Evolutionary conservation across 2,329 filamentous ascomycete genomes (phyloP), one percentile per base, ranked within the genome.

Genomic region (Colletotrichum siamense): DNA sequence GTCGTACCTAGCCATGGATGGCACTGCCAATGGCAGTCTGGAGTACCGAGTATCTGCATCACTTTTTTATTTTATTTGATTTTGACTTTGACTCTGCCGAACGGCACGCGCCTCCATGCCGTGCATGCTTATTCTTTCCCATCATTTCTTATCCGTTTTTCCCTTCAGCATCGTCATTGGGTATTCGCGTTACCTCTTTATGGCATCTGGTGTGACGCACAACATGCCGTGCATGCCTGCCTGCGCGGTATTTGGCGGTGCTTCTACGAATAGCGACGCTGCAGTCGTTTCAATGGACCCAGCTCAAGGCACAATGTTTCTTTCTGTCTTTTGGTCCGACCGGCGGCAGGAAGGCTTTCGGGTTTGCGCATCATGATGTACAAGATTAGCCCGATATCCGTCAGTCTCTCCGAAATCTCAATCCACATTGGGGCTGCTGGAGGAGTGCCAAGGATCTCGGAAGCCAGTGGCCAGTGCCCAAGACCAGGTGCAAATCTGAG

Each of bases 381-480:
- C 44, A 12, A 49, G 44, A 49, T 49, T 22, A 9, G n/a, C 44
- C 44, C 44, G 44, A 49, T 22, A 49, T 22, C 44, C 44, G n/a
- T 57, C 32, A 15, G 16, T 32, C 55, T 44, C 32, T 63, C 15
- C 39, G 16, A 55, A 49, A 64, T 59, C 57, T 69, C 34, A 52
- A 62, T n/a, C 28, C 28, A 62, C 18, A 28, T 26, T 63, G 34
- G 49, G 57, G 68, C 68, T 30, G 44, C 64, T 36, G 22, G 24
- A 39, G 44, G 32, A 62, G n/a, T 30, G 74, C 74, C 74, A 62
- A 73, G 65, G 15, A 57, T 34, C 26, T 72, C 74, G 74, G 74
- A 73, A 73, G 44, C 52, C n/a, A 52, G 39, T 55, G 61, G 64
- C 65, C 70, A 74, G 63, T 65, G 70, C 71, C 70, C 64, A 73